phyloP scores from a whole-genome alignment of 2,329 filamentous ascomycete genomes.

The Pseudocercospora vitis region DNA sequence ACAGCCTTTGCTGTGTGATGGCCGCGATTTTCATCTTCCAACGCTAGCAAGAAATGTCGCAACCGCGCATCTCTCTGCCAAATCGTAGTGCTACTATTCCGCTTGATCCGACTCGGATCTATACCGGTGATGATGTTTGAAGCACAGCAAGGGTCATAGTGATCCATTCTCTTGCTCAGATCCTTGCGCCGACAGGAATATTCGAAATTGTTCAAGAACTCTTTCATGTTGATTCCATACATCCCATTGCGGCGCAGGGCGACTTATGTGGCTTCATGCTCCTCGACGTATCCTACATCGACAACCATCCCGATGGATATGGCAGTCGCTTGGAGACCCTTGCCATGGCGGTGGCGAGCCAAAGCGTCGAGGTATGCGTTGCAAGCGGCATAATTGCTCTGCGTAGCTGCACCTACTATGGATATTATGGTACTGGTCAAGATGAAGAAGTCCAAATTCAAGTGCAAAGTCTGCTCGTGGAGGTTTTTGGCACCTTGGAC shows the following conservation, averaged over 20 bases:
- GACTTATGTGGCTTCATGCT: neutral
- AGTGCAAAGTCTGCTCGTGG: neutral
- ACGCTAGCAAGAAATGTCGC: neutral
- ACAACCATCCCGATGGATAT: neutral
- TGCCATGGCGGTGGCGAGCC: neutral
- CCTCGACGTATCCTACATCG: neutral
- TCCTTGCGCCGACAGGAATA: neutral
- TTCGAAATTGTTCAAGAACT: neutral
- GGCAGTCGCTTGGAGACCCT: neutral
- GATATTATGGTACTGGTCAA: neutral
- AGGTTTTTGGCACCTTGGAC: neutral
- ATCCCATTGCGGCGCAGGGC: neutral
- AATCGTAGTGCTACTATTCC: neutral
- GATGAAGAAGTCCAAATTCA: neutral
- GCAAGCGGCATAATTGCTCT: constrained; percentile 3
- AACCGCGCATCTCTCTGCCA: neutral
- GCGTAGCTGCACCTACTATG: neutral
- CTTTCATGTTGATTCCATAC: neutral
- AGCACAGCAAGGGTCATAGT: neutral
- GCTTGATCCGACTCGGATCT: neutral
- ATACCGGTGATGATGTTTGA: neutral
- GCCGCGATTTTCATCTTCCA: too few relatives aligned
- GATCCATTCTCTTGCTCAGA: neutral
- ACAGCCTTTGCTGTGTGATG: too few relatives aligned
- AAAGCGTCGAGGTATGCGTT: constrained; percentile 4